Percentiles rank a stretch among this genome's conserved stretches.
Conservation (phyloP, 2,329 filamentous ascomycete genomes). For the Septoria petroselini region DNA sequence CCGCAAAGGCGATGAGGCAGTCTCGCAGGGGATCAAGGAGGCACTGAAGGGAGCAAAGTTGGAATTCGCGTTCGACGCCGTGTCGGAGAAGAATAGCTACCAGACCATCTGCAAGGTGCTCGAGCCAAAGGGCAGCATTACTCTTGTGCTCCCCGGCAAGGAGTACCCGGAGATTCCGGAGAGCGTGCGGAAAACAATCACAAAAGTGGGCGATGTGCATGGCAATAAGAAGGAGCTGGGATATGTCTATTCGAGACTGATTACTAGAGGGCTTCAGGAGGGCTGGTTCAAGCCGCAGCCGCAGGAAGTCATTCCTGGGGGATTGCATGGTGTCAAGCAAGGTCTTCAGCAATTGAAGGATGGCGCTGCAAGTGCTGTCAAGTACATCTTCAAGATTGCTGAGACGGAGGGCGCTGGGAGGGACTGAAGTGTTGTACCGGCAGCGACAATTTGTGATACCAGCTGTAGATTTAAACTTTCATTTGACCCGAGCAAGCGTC, state of each 20-base stretch:
- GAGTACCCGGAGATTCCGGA: conserved; percentile 45
- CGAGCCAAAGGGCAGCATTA: conserved; percentile 37
- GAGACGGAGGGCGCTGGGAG: conserved; percentile 42
- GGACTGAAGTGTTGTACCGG: conserved; percentile 5
- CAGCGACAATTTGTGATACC: too few relatives aligned
- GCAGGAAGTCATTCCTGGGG: conserved; percentile 53
- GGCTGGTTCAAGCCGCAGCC: conserved; percentile 40
- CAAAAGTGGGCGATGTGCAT: conserved; percentile 38
- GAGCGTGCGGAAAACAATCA: conserved; percentile 40
- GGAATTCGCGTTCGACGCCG: conserved; percentile 36
- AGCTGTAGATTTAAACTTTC: too few relatives aligned
- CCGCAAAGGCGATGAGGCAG: conserved; percentile 41
- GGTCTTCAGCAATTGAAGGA: conserved; percentile 56
- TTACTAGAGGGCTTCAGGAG: conserved; percentile 36
- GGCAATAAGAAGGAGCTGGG: conserved; percentile 37
- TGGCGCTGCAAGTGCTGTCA: conserved; percentile 62
- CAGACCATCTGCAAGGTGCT: conserved; percentile 42
- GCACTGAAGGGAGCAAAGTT: conserved; percentile 34
- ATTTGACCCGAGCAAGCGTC: too few relatives aligned
- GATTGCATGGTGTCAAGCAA: conserved; percentile 53
- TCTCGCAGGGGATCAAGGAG: conserved; percentile 35
- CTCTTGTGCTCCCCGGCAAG: conserved; percentile 37
- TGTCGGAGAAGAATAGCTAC: conserved; percentile 34
- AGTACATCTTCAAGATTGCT: conserved; percentile 60
- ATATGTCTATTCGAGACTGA: conserved; percentile 35